Evolutionary conservation across 2,329 filamentous ascomycete species (phyloP).

Genomic region (Aspergillus candidus): DNA sequence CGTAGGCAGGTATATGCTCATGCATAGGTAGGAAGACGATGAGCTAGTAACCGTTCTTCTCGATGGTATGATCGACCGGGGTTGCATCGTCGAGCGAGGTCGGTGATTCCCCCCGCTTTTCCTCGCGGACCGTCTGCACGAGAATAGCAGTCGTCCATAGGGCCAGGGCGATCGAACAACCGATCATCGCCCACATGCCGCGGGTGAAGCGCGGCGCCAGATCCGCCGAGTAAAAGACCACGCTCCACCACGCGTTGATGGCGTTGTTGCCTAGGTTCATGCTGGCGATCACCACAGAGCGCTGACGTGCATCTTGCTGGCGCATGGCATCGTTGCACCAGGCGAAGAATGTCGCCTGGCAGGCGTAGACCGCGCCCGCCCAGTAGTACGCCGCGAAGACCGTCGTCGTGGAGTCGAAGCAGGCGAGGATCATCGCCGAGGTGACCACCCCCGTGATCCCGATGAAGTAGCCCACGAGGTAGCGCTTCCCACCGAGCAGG

Average conservation of each 20-base stretch:
- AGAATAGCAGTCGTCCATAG: slow-evolving; percentile 14
- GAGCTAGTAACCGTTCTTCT: no score
- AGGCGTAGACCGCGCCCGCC: slow-evolving; percentile 64
- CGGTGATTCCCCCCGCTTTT: background rate
- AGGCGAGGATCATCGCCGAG: slow-evolving; percentile 54
- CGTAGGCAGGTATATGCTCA: no score
- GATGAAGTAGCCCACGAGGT: slow-evolving; percentile 62
- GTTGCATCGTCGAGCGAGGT: no score
- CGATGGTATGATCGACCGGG: no score
- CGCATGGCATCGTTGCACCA: slow-evolving; percentile 68
- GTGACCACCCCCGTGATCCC: slow-evolving; percentile 59
- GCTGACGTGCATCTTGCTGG: slow-evolving; percentile 56
- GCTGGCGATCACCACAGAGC: slow-evolving; percentile 62
- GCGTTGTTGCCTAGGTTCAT: slow-evolving; percentile 67
- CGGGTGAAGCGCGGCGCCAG: slow-evolving; percentile 61
- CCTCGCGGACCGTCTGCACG: slow-evolving; percentile 9
- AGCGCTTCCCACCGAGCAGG: slow-evolving; percentile 52
- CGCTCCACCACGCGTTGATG: slow-evolving; percentile 67
- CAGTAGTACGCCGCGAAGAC: slow-evolving; percentile 64
- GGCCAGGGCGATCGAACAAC: slow-evolving; percentile 14
- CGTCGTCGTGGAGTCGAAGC: slow-evolving; percentile 46
- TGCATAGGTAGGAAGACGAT: no score
- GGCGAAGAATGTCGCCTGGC: slow-evolving; percentile 68
- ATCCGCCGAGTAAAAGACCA: slow-evolving; percentile 63
- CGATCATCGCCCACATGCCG: slow-evolving; percentile 30